Evolutionary conservation across 495 filamentous ascomycete species (phyloP).

Genomic region (Lasiosphaeris hirsuta): DNA sequence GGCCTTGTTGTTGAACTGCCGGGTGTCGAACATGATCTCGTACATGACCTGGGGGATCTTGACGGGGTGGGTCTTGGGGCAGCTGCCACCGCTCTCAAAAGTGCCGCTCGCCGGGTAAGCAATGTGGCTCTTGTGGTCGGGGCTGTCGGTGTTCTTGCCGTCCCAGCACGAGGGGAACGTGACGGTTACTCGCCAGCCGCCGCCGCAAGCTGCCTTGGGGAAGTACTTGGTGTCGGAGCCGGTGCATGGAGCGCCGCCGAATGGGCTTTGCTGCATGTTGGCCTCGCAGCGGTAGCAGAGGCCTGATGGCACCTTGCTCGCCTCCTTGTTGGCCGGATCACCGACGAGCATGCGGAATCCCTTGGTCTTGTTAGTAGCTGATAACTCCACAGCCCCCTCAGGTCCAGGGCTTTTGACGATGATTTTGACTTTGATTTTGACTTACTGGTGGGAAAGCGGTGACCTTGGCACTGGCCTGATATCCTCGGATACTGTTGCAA

Average conservation of each 20-base stretch:
- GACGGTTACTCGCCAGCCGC: conserved; percentile 46
- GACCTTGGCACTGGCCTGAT: conserved; percentile 28
- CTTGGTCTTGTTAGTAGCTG: conserved; percentile 31
- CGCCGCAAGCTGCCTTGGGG: conserved; percentile 41
- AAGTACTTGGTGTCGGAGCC: conserved; percentile 34
- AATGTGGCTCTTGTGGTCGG: conserved; percentile 51
- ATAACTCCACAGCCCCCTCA: too few relatives aligned
- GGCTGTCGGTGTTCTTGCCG: conserved; percentile 52
- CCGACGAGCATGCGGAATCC: conserved; percentile 55
- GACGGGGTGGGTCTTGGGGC: conserved; percentile 45
- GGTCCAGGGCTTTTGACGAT: too few relatives aligned
- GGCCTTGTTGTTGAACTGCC: conserved; percentile 42
- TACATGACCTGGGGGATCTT: conserved; percentile 47
- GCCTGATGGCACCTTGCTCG: conserved; percentile 36
- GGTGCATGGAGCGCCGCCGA: conserved; percentile 33
- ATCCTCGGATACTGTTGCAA: conserved; percentile 19
- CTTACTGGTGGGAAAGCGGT: conserved; percentile 41
- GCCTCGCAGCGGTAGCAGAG: conserved; percentile 45
- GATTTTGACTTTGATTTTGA: not conserved
- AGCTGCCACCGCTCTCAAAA: conserved; percentile 41
- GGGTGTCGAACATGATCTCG: conserved; percentile 49
- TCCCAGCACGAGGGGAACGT: conserved; percentile 56
- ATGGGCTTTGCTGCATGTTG: conserved; percentile 32
- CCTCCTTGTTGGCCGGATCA: conserved; percentile 34
- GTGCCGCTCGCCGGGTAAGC: conserved; percentile 36